phyloP scores from a whole-genome alignment of 345 rosid species.

The Acer yangbiense region DNA sequence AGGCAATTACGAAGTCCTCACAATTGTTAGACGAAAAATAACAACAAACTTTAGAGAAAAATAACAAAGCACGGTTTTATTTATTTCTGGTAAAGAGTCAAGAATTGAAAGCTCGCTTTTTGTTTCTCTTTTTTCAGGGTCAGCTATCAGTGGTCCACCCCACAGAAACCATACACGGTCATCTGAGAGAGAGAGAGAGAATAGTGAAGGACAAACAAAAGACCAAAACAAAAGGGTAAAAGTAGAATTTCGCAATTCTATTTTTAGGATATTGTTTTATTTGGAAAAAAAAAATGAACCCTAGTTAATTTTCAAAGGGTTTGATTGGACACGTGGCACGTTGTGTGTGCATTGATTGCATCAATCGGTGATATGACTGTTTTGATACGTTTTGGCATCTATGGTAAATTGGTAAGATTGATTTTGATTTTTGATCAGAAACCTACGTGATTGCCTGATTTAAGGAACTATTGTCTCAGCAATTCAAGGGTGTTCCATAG shows the following conservation, averaged over 20 bases:
- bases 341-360: not conserved
- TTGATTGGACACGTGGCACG: not conserved
- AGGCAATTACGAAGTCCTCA: not conserved
- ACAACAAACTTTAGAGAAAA: not conserved
- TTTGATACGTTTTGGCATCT: not conserved
- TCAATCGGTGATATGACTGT: not conserved
- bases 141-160: not conserved
- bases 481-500: not conserved
- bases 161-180: not conserved
- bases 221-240: slow-evolving; percentile 10
- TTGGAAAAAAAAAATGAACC: not conserved
- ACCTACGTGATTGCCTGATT: not conserved
- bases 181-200: not conserved
- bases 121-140: not conserved
- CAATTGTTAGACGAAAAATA: not conserved
- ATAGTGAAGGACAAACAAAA: not conserved
- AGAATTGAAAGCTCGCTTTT: not conserved
- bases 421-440: not conserved
- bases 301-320: not conserved
- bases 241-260: not conserved
- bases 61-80: not conserved
- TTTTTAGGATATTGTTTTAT: not conserved
- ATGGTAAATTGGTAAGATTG: not conserved
- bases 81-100: not conserved
- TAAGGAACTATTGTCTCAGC: not conserved